Conservation (phyloP, 2,329 filamentous ascomycete species). For the Hymenoscyphus repandus region DNA sequence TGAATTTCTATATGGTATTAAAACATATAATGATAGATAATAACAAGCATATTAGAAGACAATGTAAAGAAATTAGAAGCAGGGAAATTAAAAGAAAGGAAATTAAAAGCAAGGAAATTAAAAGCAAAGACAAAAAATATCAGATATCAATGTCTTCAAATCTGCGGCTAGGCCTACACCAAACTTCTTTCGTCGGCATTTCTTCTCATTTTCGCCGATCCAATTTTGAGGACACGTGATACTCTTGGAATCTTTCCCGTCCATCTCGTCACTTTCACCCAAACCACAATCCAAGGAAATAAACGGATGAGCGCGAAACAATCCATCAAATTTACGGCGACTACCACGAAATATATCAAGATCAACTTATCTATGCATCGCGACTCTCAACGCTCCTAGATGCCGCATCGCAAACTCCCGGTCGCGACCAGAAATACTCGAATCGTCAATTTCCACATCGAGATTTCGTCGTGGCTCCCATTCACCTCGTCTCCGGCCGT, state of each 20-base stretch:
- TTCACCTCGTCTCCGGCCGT: constrained; percentile 48
- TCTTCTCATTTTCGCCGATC: not conserved
- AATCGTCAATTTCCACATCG: not conserved
- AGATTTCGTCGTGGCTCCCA: constrained; percentile 44
- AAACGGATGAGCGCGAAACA: not conserved
- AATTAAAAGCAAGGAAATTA: no score
- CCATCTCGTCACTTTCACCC: not conserved
- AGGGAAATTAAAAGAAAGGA: no score
- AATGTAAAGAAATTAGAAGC: no score
- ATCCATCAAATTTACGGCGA: not conserved
- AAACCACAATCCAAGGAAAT: not conserved
- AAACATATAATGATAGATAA: no score
- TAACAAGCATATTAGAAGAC: no score
- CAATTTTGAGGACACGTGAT: not conserved
- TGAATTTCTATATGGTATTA: no score
- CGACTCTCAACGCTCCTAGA: constrained; percentile 1
- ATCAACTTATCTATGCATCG: not conserved
- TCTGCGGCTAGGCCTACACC: not conserved
- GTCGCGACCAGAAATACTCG: not conserved
- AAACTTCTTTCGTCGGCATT: not conserved
- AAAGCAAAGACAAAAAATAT: no score
- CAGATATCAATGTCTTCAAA: not conserved
- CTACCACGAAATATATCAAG: not conserved
- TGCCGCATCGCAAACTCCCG: not conserved
- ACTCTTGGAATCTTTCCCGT: not conserved